phyloP scores from a whole-genome alignment of 106 monocot genomes.

The Platanthera guangdongensis region DNA sequence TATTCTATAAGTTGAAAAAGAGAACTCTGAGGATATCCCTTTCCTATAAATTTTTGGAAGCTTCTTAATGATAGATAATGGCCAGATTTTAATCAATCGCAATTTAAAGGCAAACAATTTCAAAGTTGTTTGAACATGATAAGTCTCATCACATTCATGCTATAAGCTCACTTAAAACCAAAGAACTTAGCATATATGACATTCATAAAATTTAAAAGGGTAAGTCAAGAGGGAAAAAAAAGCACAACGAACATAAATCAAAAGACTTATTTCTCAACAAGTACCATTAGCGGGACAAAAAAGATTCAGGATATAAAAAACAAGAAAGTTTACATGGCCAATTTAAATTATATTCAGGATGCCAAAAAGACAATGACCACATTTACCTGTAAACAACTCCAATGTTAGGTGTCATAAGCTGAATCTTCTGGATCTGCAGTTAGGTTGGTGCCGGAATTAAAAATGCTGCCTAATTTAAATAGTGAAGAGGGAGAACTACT shows the following conservation, averaged over 20 bases:
- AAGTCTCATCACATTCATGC: not conserved
- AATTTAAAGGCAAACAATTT: not conserved
- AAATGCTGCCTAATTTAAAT: not conserved
- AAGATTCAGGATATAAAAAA: not conserved
- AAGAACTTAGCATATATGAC: too few relatives aligned
- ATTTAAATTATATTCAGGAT: not conserved
- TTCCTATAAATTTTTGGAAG: not conserved
- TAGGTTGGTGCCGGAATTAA: not conserved
- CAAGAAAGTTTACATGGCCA: not conserved
- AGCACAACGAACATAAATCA: not conserved
- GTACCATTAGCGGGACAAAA: not conserved
- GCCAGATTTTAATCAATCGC: not conserved
- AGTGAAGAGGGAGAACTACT: not conserved
- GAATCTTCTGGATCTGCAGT: conserved; percentile 84
- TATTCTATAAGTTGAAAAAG: not conserved
- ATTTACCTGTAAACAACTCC: conserved; percentile 93
- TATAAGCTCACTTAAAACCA: not conserved
- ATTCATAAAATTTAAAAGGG: too few relatives aligned
- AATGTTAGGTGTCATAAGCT: conserved; percentile 82
- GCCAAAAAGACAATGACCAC: not conserved
- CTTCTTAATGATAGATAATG: not conserved
- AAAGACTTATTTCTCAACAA: not conserved
- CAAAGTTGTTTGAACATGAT: not conserved
- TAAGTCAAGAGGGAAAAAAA: too few relatives aligned
- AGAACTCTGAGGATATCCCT: not conserved